Percentiles rank a stretch among this genome's conserved stretches.
Conservation (phyloP, 768 basidiomycete genomes). For the Pulveroboletus ravenelii region DNA sequence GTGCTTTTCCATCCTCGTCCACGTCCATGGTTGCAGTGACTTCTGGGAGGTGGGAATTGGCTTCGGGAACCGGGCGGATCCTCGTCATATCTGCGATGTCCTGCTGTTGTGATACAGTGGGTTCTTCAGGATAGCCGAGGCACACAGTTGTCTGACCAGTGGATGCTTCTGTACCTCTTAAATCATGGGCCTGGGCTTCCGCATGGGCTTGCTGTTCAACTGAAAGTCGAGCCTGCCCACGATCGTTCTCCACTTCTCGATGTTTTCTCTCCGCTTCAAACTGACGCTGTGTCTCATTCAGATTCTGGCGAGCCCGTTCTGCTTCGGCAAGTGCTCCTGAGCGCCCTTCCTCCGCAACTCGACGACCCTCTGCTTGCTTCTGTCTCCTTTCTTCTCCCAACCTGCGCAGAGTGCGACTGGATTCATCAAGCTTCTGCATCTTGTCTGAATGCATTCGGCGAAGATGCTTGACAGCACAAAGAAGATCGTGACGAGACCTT, state of each 20-base stretch:
- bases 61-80: constrained; percentile 22
- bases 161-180: background rate
- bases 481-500: constrained; percentile 7
- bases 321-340: constrained; percentile 8
- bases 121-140: background rate
- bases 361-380: constrained; percentile 16
- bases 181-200: constrained; percentile 4
- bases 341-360: constrained; percentile 15
- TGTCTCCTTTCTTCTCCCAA: constrained; percentile 24
- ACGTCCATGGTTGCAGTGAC: background rate
- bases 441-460: constrained; percentile 18
- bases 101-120: constrained; percentile 21
- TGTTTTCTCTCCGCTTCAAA: constrained; percentile 7
- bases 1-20: background rate
- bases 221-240: constrained; percentile 5
- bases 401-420: constrained; percentile 12
- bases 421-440: constrained; percentile 15
- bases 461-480: constrained; percentile 12
- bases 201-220: constrained; percentile 8
- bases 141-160: constrained; percentile 1
- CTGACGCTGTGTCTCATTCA: constrained; percentile 3
- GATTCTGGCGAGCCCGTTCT: constrained; percentile 5
- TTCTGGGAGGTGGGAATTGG: background rate
- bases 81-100: constrained; percentile 24
- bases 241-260: constrained; percentile 2